Percentiles rank a stretch among this genome's conserved stretches.
Conservation (phyloP, 2,329 filamentous ascomycete species). For the Colletotrichum somersetense region DNA sequence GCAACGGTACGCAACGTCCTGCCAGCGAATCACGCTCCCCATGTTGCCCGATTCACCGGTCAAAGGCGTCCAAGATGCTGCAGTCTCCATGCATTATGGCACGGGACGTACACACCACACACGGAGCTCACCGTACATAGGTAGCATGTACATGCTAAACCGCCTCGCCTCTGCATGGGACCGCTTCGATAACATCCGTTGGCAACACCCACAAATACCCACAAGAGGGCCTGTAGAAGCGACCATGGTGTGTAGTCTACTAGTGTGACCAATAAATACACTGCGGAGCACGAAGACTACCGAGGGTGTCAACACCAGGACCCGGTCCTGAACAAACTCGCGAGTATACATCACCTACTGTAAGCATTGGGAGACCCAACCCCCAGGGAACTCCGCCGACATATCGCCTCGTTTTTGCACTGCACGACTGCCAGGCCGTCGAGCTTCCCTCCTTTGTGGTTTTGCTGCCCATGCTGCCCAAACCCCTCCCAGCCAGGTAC, state of each 20-base stretch:
- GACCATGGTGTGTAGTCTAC: neutral
- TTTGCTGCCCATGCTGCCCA: neutral
- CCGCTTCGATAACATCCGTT: neutral
- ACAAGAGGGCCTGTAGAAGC: conserved; percentile 8
- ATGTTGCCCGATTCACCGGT: neutral
- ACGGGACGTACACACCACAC: neutral
- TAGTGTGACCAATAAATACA: neutral
- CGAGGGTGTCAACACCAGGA: neutral
- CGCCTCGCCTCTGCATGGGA: conserved; percentile 16
- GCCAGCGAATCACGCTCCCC: neutral
- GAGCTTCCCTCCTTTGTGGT: neutral
- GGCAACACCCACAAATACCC: conserved; percentile 20
- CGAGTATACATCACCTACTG: too few relatives aligned
- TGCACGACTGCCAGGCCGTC: neutral
- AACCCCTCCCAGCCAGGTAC: neutral
- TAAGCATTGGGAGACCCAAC: neutral
- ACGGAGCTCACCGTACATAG: neutral
- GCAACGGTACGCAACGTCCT: neutral
- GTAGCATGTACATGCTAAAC: conserved; percentile 7
- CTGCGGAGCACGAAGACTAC: neutral
- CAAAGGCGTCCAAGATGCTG: conserved; percentile 10
- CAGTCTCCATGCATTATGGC: neutral
- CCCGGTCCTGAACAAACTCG: neutral
- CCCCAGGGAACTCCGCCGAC: neutral
- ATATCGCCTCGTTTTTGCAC: neutral